Evolutionary conservation across 1,284 basidiomycete genomes (phyloP).

Genomic region (Boletus mariae): DNA sequence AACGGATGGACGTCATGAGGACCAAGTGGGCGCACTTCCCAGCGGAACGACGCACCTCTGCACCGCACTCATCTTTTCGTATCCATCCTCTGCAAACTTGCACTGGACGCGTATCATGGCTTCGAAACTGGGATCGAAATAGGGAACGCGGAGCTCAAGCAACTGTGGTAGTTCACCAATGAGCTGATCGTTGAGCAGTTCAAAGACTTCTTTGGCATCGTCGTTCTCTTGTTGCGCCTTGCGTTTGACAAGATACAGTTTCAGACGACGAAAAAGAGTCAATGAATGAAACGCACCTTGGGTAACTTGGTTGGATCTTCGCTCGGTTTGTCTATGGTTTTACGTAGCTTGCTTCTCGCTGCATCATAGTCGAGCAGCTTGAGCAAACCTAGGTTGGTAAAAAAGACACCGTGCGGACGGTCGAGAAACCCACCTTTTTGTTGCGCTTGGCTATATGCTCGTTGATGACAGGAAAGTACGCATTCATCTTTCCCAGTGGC

Average conservation of each 20-base stretch:
- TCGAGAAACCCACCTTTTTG: constrained; percentile 71
- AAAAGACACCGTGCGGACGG: not conserved
- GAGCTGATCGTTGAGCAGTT: constrained; percentile 89
- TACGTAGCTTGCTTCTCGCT: constrained; percentile 84
- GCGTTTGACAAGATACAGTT: not conserved
- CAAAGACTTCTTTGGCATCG: constrained; percentile 90
- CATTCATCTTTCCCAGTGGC: constrained; percentile 93
- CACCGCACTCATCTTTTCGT: constrained; percentile 95
- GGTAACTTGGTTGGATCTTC: constrained; percentile 93
- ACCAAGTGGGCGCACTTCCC: not conserved
- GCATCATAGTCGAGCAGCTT: constrained; percentile 96
- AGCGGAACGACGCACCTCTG: constrained; percentile 60
- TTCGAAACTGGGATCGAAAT: constrained; percentile 98
- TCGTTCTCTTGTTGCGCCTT: constrained; percentile 94
- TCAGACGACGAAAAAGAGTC: not conserved
- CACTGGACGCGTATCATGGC: constrained; percentile 98
- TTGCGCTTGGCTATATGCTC: constrained; percentile 92
- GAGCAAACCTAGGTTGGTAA: not conserved
- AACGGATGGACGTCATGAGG: not conserved
- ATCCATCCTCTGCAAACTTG: constrained; percentile 96
- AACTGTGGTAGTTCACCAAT: constrained; percentile 89
- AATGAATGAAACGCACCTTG: constrained; percentile 46
- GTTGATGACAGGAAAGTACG: constrained; percentile 93
- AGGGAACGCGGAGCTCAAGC: constrained; percentile 92
- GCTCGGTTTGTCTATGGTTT: constrained; percentile 88